Conservation (phyloP, 208 protist species). For the Phytomonas serpens region DNA sequence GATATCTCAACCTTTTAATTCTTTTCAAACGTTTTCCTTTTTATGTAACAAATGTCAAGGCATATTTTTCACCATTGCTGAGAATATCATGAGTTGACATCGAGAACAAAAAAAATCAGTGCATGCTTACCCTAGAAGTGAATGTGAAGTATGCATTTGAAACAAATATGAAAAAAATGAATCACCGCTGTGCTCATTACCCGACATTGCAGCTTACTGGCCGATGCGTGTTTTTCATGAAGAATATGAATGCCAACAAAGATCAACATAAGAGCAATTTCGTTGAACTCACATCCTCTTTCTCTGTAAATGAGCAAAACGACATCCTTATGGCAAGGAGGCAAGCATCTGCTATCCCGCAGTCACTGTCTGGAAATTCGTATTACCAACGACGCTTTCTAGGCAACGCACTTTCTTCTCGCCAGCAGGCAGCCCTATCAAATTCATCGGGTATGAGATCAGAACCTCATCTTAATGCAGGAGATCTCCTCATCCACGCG, state of each 20-base stretch:
- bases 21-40: conserved; percentile 8
- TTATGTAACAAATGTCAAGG: not conserved
- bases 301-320: not conserved
- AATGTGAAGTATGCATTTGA: not conserved
- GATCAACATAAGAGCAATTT: not conserved
- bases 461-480: not conserved
- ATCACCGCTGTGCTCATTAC: not conserved
- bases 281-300: not conserved
- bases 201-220: not conserved
- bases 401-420: not conserved
- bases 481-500: conserved; percentile 35
- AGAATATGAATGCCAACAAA: not conserved
- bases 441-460: conserved; percentile 4
- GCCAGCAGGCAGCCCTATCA: conserved; percentile 8
- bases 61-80: not conserved
- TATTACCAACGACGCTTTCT: conserved; percentile 67
- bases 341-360: conserved; percentile 15
- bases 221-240: not conserved
- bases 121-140: not conserved
- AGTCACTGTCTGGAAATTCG: conserved; percentile 48
- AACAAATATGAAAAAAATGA: not conserved
- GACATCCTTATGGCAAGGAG: not conserved
- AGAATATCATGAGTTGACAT: not conserved
- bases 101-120: not conserved
- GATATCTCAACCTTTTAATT: not conserved